These are phyloP conservation scores for Pythium scleroteichum DNA, from an alignment of 352 stramenopile species.

Conservation along the genomic window DNA sequence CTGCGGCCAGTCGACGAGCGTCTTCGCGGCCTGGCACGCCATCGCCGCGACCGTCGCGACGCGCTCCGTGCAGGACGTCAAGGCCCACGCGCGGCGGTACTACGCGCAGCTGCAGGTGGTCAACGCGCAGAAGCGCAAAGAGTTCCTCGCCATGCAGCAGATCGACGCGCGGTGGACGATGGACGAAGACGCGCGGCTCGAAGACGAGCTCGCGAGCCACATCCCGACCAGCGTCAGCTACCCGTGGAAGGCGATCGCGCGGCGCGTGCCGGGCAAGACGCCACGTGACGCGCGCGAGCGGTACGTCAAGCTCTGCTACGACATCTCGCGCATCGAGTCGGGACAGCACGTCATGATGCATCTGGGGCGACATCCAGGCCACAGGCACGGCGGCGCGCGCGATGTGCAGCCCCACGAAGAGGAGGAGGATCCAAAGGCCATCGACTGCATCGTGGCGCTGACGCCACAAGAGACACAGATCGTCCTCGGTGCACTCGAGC, in stretches of 20 bases:
- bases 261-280: constrained; percentile 50
- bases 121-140: constrained; percentile 40
- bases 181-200: constrained; percentile 64
- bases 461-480: constrained; percentile 52
- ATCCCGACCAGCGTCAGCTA: constrained; percentile 35
- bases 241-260: constrained; percentile 63
- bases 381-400: not conserved
- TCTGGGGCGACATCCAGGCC: constrained; percentile 27
- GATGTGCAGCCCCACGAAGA: constrained; percentile 21
- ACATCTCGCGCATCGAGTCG: constrained; percentile 69
- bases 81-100: constrained; percentile 35
- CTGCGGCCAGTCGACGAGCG: constrained; percentile 40
- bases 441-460: constrained; percentile 61
- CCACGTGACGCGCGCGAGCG: constrained; percentile 55
- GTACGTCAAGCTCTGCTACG: constrained; percentile 78
- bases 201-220: constrained; percentile 58
- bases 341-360: constrained; percentile 68
- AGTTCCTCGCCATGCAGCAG: constrained; percentile 55
- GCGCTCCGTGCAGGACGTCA: constrained; percentile 35
- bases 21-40: constrained; percentile 48
- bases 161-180: constrained; percentile 61
- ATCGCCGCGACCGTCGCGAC: constrained; percentile 62
- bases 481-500: constrained; percentile 48
- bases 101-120: constrained; percentile 38
- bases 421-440: constrained; percentile 14